phyloP scores from a whole-genome alignment of 1,284 basidiomycete genomes.

The Trichosporon asahii region DNA sequence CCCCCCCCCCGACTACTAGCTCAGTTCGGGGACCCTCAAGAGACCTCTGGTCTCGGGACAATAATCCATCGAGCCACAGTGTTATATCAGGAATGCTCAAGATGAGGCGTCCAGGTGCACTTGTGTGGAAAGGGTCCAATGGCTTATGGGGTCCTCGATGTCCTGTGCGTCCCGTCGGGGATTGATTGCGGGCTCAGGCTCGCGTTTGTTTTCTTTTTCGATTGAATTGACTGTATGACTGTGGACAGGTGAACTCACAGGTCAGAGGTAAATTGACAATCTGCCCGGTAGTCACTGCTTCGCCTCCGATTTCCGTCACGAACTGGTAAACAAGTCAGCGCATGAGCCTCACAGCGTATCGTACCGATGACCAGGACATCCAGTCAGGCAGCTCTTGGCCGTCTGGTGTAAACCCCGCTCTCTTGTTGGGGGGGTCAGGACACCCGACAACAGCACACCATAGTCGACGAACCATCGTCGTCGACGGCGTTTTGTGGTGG shows the following conservation, averaged over 20 bases:
- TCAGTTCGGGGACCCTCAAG: neutral
- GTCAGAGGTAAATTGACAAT: conserved; percentile 32
- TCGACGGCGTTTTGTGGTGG: neutral
- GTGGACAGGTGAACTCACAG: conserved; percentile 25
- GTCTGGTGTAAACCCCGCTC: conserved; percentile 24
- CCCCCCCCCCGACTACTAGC: neutral
- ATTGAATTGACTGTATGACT: neutral
- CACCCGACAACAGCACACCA: conserved; percentile 25
- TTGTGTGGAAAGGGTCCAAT: conserved; percentile 13
- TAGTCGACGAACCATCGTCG: conserved; percentile 10
- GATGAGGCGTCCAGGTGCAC: conserved; percentile 8
- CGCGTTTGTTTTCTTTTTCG: conserved; percentile 20
- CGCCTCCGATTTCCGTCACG: conserved; percentile 25
- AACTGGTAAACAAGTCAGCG: conserved; percentile 19
- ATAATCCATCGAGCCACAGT: conserved; percentile 9
- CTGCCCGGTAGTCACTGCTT: conserved; percentile 25
- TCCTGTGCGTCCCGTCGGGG: conserved; percentile 1
- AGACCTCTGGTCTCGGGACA: neutral
- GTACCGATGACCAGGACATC: conserved; percentile 30
- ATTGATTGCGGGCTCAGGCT: too few relatives aligned
- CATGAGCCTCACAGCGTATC: neutral
- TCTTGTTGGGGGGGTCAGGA: conserved; percentile 6
- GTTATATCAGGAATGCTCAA: neutral
- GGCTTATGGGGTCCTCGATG: neutral
- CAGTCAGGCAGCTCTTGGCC: conserved; percentile 33